Base-by-base conservation (phyloP, 2,329 filamentous ascomycete genomes). In the Beauveria sp. region DNA sequence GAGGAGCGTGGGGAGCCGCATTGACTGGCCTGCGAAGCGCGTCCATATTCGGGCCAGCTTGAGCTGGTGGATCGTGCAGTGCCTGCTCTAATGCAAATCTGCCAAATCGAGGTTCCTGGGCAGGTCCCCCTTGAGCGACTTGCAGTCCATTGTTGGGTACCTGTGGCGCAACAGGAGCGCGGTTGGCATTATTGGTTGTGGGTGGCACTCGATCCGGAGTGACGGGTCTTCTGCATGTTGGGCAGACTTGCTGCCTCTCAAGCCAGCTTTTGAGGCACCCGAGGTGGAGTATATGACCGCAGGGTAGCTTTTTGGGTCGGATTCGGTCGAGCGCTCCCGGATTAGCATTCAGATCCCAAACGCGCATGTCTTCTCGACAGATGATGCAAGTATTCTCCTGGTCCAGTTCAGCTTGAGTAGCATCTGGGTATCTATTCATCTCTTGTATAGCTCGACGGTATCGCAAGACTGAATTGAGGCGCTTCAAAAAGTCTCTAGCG, bases 361-460 rank as follows among this genome's bases (percentile, higher is more conserved):
- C 86, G 40, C 85, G 84, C 94, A 99, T 99, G 65, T 96, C 91
- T 72, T 99, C 94, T 63, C 94, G 86, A 73, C 94, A 99, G 60
- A 99, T 96, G 67, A 99, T 99, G 73, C 94, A 99, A 3, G 94
- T 96, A 69, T 96, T 91, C 71, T 97, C 93, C 54, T 90, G 83
- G 30, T 81, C 79, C 26, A 99, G 84, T 66, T 99, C 93, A 66
- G 96, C 91, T 2, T 84, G 81, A 1, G 90, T 96, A 1, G 94
- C 94, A 71, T 99, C 94, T 5, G 90, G 89, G 71, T 97, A 97
- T 63, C 85, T 84, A 70, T 96, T 94, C 92, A 99, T 97, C 71
- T 97, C 91, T 66, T 89, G 84, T 3, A 96, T 92, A 2, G 94
- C 94, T 69, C 91, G 91, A 61, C 92, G 87, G 72, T 97, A 99